Conservation (phyloP, 129 eudicot genomes). For the Apium graveolens region DNA sequence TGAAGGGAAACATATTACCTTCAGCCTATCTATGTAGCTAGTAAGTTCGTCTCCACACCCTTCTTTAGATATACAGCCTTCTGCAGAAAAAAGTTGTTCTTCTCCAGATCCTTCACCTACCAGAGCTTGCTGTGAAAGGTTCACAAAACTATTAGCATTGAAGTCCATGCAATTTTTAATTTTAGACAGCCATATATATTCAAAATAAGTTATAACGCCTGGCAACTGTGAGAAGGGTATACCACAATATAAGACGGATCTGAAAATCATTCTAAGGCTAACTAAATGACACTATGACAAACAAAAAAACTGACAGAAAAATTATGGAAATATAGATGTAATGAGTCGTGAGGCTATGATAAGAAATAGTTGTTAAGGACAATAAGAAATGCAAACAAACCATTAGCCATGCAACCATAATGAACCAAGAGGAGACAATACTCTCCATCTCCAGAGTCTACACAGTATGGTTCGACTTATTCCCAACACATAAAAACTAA, state of each 20-base stretch:
- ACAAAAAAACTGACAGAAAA: not conserved
- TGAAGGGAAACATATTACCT: slow-evolving; percentile 33
- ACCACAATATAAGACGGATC: not conserved
- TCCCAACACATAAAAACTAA: not conserved
- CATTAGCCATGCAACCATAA: not conserved
- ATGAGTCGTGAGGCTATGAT: not conserved
- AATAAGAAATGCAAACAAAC: not conserved
- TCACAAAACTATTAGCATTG: not conserved
- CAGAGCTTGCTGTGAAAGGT: slow-evolving; percentile 63
- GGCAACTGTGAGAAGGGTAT: not conserved
- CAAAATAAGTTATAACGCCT: not conserved
- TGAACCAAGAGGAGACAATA: not conserved
- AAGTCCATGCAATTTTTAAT: not conserved
- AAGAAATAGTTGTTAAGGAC: not conserved
- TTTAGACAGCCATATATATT: not conserved
- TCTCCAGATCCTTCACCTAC: slow-evolving; percentile 89
- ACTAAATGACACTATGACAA: not conserved
- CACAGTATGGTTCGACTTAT: not conserved
- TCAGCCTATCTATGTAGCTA: slow-evolving; percentile 54
- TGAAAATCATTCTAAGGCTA: not conserved
- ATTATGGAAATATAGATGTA: not conserved
- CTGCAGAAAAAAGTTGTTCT: slow-evolving; percentile 75
- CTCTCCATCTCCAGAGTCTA: not conserved
- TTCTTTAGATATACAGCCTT: slow-evolving; percentile 35
- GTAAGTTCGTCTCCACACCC: slow-evolving; percentile 46